phyloP scores from a whole-genome alignment of 2,329 filamentous ascomycete genomes.

The Hypoxylon sp. region DNA sequence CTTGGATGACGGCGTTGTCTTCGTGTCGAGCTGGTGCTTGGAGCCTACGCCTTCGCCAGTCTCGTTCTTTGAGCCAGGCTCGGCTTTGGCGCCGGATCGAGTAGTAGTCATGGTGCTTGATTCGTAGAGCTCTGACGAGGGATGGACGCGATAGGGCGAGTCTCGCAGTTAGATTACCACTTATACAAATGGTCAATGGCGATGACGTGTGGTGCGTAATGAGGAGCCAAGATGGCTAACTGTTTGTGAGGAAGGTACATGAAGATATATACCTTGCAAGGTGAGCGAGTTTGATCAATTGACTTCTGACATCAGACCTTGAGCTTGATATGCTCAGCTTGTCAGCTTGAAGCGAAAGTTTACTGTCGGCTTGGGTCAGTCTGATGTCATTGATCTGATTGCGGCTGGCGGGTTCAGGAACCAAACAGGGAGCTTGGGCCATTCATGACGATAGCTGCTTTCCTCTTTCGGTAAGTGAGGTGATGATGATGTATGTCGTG shows the following conservation, averaged over 20 bases:
- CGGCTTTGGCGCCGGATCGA: slow-evolving; percentile 43
- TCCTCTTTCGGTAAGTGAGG: slow-evolving; percentile 26
- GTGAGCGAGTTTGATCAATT: background rate
- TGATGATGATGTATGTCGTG: slow-evolving; percentile 21
- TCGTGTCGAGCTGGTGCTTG: slow-evolving; percentile 53
- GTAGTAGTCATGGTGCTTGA: slow-evolving; percentile 43
- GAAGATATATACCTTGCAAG: background rate
- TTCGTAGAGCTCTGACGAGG: background rate
- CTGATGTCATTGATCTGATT: slow-evolving; percentile 44
- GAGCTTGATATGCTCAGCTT: slow-evolving; percentile 1
- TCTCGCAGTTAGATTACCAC: background rate
- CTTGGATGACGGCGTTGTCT: slow-evolving; percentile 55
- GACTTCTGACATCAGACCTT: background rate
- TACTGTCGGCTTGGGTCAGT: slow-evolving; percentile 24
- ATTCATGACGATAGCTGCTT: slow-evolving; percentile 36
- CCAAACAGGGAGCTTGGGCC: slow-evolving; percentile 35
- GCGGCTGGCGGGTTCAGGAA: slow-evolving; percentile 24
- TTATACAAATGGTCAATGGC: background rate
- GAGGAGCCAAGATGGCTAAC: too few species aligned
- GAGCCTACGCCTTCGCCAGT: slow-evolving; percentile 45
- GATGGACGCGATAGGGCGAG: background rate
- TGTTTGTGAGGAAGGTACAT: too few species aligned
- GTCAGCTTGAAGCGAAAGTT: slow-evolving; percentile 14
- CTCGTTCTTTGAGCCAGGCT: slow-evolving; percentile 15
- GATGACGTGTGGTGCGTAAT: background rate